Evolutionary conservation across 805 yeast genomes (phyloP), one percentile per base, ranked within the genome.

Genomic region (Grigorovia yakushimaensis): DNA sequence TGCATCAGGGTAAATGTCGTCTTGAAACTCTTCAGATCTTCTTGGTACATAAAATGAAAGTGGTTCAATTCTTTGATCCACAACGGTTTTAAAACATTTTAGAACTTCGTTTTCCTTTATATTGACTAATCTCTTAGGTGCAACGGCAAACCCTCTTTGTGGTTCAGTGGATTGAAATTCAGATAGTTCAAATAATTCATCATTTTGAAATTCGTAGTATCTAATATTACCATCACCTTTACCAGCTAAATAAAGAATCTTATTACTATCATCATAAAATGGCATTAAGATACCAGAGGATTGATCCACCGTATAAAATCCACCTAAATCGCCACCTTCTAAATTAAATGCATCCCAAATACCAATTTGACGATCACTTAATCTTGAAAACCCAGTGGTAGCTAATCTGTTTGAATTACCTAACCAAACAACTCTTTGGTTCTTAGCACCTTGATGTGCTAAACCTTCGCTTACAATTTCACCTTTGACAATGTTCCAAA

Each of bases 171-270:
- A 88, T 51, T 82, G 81, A 65, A 77, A 93, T 64, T 91, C 96
- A n/a, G 95, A 85, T 50, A 93, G 69, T 56, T 84, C 87, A 66
- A 73, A 81, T 47, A 93, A 73, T 58, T 81, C 84, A 59, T 91
- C 97, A 58, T 85, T 79, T 51, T 81, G 88, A 65, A 77, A 88
- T 71, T 93, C 98, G 62, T 72, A 93, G 69, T 91, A 91, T 60
- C 96, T 85, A 59, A 93, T 87, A 65, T 91, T 93, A 58, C 98
- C 98, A 66, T 93, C 98, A 65, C 97, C 97, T 67, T 93, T 91
- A 56, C 98, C 99, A 30, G 95, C 98, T 51, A 93, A 71, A 61
- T 84, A 93, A 50, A 93, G 73, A 49, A 89, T 78, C 47, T 81
- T 78, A 41, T 85, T 88, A 35, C 84, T 76, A 23, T 79, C 84